Percentiles rank a stretch among this genome's conserved stretches.
phyloP scores from a whole-genome alignment of 2,329 filamentous ascomycete species.

The Massarina eburnea region DNA sequence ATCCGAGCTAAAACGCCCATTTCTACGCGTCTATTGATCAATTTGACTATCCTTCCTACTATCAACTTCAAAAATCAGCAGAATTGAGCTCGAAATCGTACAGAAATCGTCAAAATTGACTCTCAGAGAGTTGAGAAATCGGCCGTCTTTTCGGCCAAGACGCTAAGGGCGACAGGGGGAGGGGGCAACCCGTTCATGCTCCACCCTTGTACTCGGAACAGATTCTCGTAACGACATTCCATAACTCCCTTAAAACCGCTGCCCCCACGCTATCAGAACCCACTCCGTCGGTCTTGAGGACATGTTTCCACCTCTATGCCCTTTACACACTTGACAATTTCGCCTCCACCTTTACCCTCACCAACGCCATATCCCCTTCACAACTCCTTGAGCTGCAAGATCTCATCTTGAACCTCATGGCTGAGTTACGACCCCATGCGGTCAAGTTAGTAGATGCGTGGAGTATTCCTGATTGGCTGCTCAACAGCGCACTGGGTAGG shows the following conservation, averaged over 20 bases:
- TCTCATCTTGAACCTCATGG: slow-evolving; percentile 51
- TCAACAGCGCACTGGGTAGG: slow-evolving; percentile 55
- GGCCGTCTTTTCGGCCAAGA: no score
- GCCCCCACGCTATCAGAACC: slow-evolving; percentile 23
- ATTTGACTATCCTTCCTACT: no score
- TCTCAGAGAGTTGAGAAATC: no score
- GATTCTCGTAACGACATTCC: slow-evolving; percentile 52
- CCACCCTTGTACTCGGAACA: no score
- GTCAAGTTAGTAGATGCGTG: slow-evolving; percentile 56
- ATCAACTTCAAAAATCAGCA: no score
- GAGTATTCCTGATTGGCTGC: slow-evolving; percentile 55
- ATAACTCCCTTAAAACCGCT: slow-evolving; percentile 38
- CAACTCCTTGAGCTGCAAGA: slow-evolving; percentile 46
- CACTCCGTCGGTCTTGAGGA: slow-evolving; percentile 40
- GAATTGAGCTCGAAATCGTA: no score
- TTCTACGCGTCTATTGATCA: no score
- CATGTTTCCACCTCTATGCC: slow-evolving; percentile 52
- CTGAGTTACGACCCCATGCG: slow-evolving; percentile 52
- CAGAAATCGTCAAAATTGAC: no score
- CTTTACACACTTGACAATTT: slow-evolving; percentile 51
- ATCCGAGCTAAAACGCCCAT: no score
- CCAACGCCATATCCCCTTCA: slow-evolving; percentile 45
- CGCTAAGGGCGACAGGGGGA: no score
- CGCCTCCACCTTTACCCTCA: slow-evolving; percentile 50
- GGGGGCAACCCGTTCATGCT: no score